Base-by-base conservation (phyloP, 805 yeast genomes). In the Spencermartinsiella europaea region DNA sequence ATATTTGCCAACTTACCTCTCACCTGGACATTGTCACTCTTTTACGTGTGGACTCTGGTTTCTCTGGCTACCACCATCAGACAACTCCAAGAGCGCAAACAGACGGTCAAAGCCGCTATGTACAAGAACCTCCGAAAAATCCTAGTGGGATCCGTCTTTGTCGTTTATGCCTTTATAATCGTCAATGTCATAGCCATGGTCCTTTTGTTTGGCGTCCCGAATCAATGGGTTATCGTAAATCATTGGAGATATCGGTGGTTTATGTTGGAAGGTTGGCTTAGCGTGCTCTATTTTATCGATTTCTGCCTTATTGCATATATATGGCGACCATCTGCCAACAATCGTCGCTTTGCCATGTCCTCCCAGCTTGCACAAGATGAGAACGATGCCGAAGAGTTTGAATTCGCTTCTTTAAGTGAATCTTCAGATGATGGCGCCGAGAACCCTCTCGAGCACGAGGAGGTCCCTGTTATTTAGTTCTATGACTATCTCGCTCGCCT, bases 311-410 rank as follows among this genome's bases (percentile, higher is more conserved):
- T 93, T 53, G 85, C 96, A 3, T 79, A 89, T 71, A 77, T 93
- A 52, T 93, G 99, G 99, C 83, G 99, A 67, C 99, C 99, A 45
- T 90, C 97, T 0, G 93, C 85, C 56, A 87, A 95, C 35, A 89
- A 96, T 47, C 85, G 90, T 60, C 83, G 95, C 79, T 77, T 91
- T 61, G 98, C 97, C 10, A 90, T 90, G 51, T 86, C 96, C 2
- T 87, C 88, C 45, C 98, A 93, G 68, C 72, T 93, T 39, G 64
- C 75, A 7, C 93, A 96, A 54, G 84, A 85, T 5, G 93, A 83
- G 49, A 51, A 74, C 48, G 81, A 77, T 33, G 85, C 76, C 10
- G 89, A 79, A 36, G 84, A 80, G 60, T 79, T 79, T 57, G 84
- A 80, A 57, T 67, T 79, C 42, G 83, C 79, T 50, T 80, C 79